These are phyloP conservation scores for Nothophaeocryptopus gaeumannii DNA, from an alignment of 2,329 filamentous ascomycete genomes.

Conservation along the genomic window DNA sequence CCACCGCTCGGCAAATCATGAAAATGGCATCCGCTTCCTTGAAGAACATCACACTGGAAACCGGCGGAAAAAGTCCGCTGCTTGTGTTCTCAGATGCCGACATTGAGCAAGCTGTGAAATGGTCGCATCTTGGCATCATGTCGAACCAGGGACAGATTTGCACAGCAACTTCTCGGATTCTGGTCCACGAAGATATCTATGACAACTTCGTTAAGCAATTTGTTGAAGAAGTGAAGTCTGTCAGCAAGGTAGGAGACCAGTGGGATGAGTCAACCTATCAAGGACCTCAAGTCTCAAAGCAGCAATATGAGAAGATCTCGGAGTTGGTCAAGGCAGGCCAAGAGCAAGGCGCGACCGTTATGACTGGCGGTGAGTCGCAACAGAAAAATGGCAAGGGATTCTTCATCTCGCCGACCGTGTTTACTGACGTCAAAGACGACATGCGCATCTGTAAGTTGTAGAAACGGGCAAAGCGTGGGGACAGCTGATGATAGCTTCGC, in stretches of 20 bases:
- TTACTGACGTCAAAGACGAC: conserved; percentile 22
- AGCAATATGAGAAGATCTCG: conserved; percentile 67
- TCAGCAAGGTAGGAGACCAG: conserved; percentile 64
- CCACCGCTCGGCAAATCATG: conserved; percentile 72
- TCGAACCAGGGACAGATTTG: conserved; percentile 60
- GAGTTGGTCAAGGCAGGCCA: conserved; percentile 68
- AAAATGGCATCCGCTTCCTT: conserved; percentile 65
- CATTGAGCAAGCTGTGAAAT: conserved; percentile 63
- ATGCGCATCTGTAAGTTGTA: conserved; percentile 32
- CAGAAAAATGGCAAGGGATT: conserved; percentile 16
- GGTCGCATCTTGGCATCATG: conserved; percentile 61
- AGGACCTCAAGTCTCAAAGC: conserved; percentile 69
- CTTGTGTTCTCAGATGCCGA: conserved; percentile 59
- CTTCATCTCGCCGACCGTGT: conserved; percentile 28
- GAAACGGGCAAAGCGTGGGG: neutral
- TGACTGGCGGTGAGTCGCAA: conserved; percentile 22
- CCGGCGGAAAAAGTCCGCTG: conserved; percentile 58
- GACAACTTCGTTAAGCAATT: conserved; percentile 65
- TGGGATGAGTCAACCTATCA: conserved; percentile 69
- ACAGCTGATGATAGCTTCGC: neutral
- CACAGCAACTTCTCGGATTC: conserved; percentile 57
- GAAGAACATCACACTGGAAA: conserved; percentile 62
- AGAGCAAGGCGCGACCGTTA: conserved; percentile 28
- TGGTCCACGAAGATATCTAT: conserved; percentile 56
- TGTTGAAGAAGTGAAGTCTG: conserved; percentile 56